phyloP scores from a whole-genome alignment of 805 yeast species.

The Komagataella ulmi region DNA sequence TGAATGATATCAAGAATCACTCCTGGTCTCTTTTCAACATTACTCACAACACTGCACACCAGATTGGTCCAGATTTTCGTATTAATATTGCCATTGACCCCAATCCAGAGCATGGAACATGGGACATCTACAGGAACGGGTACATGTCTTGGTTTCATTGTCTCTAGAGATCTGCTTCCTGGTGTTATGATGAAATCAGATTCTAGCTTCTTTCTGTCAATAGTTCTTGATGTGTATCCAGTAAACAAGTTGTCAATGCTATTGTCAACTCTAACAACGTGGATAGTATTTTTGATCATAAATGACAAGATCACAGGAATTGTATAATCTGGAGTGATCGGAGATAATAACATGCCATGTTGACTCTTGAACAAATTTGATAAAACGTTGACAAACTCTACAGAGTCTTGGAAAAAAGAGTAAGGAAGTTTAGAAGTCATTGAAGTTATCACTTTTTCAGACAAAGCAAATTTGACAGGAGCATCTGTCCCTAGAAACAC shows the following conservation, averaged over 20 bases:
- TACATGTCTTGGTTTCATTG: constrained; percentile 4
- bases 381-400: constrained; percentile 29
- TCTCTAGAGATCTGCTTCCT: constrained; percentile 6
- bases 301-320: constrained; percentile 50
- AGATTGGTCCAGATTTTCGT: constrained; percentile 45
- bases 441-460: constrained; percentile 35
- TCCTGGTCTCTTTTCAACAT: constrained; percentile 44
- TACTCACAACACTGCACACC: constrained; percentile 29
- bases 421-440: constrained; percentile 24
- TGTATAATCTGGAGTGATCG: constrained; percentile 46
- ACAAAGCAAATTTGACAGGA: constrained; percentile 38
- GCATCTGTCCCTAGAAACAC: constrained; percentile 32
- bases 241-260: constrained; percentile 31
- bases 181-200: constrained; percentile 39
- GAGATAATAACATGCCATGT: constrained; percentile 42
- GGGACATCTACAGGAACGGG: constrained; percentile 49
- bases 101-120: constrained; percentile 63
- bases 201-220: constrained; percentile 54
- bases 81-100: constrained; percentile 48
- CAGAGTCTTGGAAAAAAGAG: constrained; percentile 29
- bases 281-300: constrained; percentile 26
- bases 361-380: constrained; percentile 24
- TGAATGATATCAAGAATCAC: constrained; percentile 16
- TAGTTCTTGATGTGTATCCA: constrained; percentile 64
- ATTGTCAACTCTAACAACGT: constrained; percentile 41